These are phyloP conservation scores for Annulohypoxylon stygium DNA, from an alignment of 495 filamentous ascomycete genomes.

Conservation along the genomic window DNA sequence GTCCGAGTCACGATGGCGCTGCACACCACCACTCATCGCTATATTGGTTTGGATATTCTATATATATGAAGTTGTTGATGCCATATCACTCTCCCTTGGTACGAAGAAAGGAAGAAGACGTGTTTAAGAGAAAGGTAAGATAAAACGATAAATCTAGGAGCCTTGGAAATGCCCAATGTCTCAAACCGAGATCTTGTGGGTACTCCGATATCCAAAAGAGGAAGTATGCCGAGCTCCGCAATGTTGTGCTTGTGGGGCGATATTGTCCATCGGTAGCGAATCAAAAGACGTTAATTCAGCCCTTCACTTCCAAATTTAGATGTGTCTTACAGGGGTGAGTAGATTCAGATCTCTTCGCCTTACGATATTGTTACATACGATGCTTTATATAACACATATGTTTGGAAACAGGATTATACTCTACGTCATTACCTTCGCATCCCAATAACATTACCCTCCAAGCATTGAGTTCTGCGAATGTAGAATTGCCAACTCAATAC, in stretches of 20 bases:
- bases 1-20: slow-evolving; percentile 18
- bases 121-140: slow-evolving; percentile 16
- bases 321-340: neutral
- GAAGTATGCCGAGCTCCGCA: slow-evolving; percentile 28
- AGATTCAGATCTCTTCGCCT: neutral
- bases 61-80: neutral
- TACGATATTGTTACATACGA: neutral
- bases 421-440: too few species aligned
- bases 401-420: too few species aligned
- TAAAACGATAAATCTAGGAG: neutral
- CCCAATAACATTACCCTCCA: too few species aligned
- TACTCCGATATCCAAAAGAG: slow-evolving; percentile 10
- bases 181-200: neutral
- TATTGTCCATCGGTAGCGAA: neutral
- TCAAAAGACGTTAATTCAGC: neutral
- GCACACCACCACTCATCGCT: slow-evolving; percentile 16
- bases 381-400: too few species aligned
- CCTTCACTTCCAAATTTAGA: slow-evolving; percentile 20
- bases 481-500: too few species aligned
- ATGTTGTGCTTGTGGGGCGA: neutral
- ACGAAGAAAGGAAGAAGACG: neutral
- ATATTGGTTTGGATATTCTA: neutral
- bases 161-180: slow-evolving; percentile 5
- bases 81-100: neutral
- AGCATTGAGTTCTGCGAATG: too few species aligned